phyloP scores from a whole-genome alignment of 169 alveolate species.

The Plasmodium yoelii region DNA sequence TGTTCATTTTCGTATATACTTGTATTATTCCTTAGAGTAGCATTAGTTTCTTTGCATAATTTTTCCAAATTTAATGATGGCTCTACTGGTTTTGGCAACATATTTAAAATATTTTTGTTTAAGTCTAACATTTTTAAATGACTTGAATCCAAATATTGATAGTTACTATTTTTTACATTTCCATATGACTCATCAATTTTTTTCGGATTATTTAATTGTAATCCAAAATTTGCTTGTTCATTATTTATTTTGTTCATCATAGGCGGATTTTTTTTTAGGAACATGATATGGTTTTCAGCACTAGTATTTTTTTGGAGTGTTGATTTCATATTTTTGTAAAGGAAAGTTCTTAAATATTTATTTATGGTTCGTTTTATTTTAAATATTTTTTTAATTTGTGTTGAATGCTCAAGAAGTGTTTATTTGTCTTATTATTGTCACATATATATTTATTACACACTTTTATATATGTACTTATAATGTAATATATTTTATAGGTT shows the following conservation, averaged over 20 bases:
- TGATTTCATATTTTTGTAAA: constrained; percentile 32
- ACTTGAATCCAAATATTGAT: constrained; percentile 69
- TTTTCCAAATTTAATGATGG: constrained; percentile 74
- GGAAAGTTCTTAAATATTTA: too few species aligned
- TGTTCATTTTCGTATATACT: background rate
- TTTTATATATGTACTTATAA: constrained; percentile 5
- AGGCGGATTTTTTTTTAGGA: constrained; percentile 15
- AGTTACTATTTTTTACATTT: constrained; percentile 23
- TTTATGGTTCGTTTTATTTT: too few species aligned
- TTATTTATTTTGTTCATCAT: constrained; percentile 23
- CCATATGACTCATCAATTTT: constrained; percentile 15
- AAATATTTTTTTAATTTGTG: background rate
- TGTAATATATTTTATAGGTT: constrained; percentile 9
- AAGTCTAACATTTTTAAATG: constrained; percentile 76
- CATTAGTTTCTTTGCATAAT: constrained; percentile 58
- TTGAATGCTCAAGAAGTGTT: background rate
- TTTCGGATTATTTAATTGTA: constrained; percentile 12
- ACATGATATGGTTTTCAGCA: constrained; percentile 25
- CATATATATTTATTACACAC: background rate
- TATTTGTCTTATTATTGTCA: background rate
- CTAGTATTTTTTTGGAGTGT: constrained; percentile 29
- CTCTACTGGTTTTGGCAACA: constrained; percentile 66
- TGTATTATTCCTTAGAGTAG: constrained; percentile 18
- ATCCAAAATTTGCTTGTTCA: constrained; percentile 25
- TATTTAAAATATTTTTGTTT: constrained; percentile 45